Evolutionary conservation across 1,139 yeast species (phyloP).

Genomic region (Blastobotrys proliferans): DNA sequence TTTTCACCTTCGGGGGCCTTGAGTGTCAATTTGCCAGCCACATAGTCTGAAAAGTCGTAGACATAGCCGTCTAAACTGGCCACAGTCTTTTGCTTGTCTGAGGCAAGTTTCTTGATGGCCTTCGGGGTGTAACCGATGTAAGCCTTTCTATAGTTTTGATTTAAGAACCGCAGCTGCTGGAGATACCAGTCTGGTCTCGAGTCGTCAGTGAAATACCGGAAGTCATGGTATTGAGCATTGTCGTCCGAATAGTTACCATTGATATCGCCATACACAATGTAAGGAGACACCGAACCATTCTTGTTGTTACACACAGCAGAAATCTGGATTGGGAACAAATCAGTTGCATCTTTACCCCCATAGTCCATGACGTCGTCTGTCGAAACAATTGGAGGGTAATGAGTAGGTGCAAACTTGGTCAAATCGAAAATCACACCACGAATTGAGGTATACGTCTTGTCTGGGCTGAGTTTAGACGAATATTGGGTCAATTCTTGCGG

Average conservation of each 20-base stretch:
- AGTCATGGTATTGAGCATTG: conserved; percentile 41
- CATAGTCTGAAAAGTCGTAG: conserved; percentile 37
- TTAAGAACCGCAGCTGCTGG: conserved; percentile 37
- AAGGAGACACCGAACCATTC: conserved; percentile 33
- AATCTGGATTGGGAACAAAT: conserved; percentile 39
- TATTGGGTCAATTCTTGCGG: conserved; percentile 34
- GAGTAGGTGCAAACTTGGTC: conserved; percentile 37
- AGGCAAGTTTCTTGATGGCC: conserved; percentile 28
- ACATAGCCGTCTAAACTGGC: conserved; percentile 37
- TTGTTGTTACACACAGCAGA: conserved; percentile 38
- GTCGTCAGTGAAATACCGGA: conserved; percentile 37
- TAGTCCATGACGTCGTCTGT: conserved; percentile 32
- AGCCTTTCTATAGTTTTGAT: conserved; percentile 35
- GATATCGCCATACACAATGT: conserved; percentile 36
- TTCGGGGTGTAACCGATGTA: conserved; percentile 38
- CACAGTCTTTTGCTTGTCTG: conserved; percentile 25
- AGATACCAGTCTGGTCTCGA: conserved; percentile 43
- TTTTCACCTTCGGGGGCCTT: conserved; percentile 31
- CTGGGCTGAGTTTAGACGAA: conserved; percentile 30
- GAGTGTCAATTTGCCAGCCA: conserved; percentile 36
- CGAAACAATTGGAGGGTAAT: conserved; percentile 39
- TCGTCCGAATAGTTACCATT: conserved; percentile 35
- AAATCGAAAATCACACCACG: conserved; percentile 40
- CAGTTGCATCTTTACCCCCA: conserved; percentile 37
- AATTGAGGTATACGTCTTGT: conserved; percentile 35